phyloP scores from a whole-genome alignment of 257 asterid species.

The Nicotiana attenuata region DNA sequence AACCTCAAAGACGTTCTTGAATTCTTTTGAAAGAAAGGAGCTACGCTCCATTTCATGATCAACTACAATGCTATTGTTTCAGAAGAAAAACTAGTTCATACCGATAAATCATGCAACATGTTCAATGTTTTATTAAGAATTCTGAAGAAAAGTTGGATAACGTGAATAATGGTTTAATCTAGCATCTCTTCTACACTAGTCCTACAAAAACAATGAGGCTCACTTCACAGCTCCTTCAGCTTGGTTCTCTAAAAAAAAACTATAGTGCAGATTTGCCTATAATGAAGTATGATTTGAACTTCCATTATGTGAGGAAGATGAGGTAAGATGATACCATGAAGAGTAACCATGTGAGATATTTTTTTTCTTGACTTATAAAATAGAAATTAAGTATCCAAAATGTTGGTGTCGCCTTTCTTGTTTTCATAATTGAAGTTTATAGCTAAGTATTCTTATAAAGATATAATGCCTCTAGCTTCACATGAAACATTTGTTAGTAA shows the following conservation, averaged over 20 bases:
- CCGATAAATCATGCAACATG: not conserved
- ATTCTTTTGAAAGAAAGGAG: not conserved
- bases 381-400: too few relatives aligned
- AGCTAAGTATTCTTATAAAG: too few relatives aligned
- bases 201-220: not conserved
- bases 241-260: not conserved
- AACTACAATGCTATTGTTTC: not conserved
- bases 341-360: not conserved
- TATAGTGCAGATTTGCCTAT: not conserved
- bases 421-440: too few relatives aligned
- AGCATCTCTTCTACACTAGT: not conserved
- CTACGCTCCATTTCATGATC: not conserved
- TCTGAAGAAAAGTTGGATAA: not conserved
- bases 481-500: too few relatives aligned
- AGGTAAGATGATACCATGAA: not conserved
- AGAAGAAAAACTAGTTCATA: not conserved
- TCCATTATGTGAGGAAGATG: not conserved
- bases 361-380: too few relatives aligned
- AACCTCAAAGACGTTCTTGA: not conserved
- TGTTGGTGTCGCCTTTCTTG: too few relatives aligned
- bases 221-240: slow-evolving; percentile 2
- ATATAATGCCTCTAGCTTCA: too few relatives aligned
- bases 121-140: not conserved
- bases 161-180: not conserved
- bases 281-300: not conserved